phyloP scores from a whole-genome alignment of 495 filamentous ascomycete species.

The Podospora tetraspora region DNA sequence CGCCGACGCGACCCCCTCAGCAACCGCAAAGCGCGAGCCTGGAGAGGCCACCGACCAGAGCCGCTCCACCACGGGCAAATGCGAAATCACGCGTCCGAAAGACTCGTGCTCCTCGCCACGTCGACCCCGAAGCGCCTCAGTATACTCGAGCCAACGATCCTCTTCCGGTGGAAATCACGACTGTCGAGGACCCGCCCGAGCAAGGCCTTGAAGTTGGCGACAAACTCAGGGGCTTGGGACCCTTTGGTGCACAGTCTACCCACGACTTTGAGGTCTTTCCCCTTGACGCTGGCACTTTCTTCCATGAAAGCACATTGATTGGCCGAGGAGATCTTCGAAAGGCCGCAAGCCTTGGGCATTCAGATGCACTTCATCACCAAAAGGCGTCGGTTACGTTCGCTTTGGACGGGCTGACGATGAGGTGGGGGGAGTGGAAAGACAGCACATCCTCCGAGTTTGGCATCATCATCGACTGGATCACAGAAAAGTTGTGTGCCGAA shows the following conservation, averaged over 20 bases:
- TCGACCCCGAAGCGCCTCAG: constrained; percentile 47
- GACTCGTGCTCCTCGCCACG: constrained; percentile 44
- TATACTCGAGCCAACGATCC: constrained; percentile 48
- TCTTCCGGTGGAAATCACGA: constrained; percentile 26
- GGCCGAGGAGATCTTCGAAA: constrained; percentile 62
- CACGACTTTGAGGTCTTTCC: constrained; percentile 70
- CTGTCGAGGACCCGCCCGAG: constrained; percentile 18
- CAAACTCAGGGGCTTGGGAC: constrained; percentile 52
- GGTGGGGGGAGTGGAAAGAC: constrained; percentile 70
- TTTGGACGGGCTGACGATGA: constrained; percentile 47
- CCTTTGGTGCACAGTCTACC: constrained; percentile 62
- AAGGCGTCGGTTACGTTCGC: constrained; percentile 31
- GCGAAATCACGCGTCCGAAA: constrained; percentile 39
- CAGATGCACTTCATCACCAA: constrained; percentile 24
- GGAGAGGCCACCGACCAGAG: neutral
- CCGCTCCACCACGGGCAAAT: constrained; percentile 12
- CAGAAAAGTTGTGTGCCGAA: constrained; percentile 35
- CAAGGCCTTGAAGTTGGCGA: constrained; percentile 24
- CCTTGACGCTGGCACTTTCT: constrained; percentile 62
- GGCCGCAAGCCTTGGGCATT: constrained; percentile 38
- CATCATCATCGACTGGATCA: constrained; percentile 50
- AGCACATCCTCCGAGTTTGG: constrained; percentile 62
- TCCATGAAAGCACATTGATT: constrained; percentile 70
- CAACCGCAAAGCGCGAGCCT: constrained; percentile 15
- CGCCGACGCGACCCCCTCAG: neutral